phyloP scores from a whole-genome alignment of 2,329 filamentous ascomycete genomes.

The Diaporthe australafricana region DNA sequence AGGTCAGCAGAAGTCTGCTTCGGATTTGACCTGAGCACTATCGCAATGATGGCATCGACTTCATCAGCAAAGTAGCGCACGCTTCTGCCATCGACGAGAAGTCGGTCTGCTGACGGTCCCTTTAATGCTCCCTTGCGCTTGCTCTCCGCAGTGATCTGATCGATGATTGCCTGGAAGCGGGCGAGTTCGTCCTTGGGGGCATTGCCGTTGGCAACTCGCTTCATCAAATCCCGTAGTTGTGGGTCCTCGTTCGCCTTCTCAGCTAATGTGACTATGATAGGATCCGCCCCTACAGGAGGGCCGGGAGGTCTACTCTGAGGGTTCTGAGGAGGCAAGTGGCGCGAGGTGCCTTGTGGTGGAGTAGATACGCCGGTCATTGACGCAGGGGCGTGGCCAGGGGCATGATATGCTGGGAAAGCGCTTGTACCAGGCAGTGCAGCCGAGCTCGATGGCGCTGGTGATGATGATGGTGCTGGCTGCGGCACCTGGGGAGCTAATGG shows the following conservation, averaged over 20 bases:
- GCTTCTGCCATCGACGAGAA: constrained; percentile 66
- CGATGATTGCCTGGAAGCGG: constrained; percentile 84
- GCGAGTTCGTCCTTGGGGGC: constrained; percentile 78
- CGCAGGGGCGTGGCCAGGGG: constrained; percentile 36
- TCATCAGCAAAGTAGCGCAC: constrained; percentile 71
- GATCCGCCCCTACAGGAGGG: constrained; percentile 62
- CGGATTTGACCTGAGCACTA: constrained; percentile 69
- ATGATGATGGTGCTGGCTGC: constrained; percentile 46
- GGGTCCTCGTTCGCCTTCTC: constrained; percentile 80
- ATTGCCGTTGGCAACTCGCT: constrained; percentile 81
- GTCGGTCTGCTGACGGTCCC: constrained; percentile 65
- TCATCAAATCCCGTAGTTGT: constrained; percentile 82
- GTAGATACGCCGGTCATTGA: constrained; percentile 34
- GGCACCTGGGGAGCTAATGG: constrained; percentile 34
- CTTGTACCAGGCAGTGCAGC: constrained; percentile 31
- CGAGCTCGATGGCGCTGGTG: constrained; percentile 46
- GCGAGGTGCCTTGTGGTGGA: constrained; percentile 23
- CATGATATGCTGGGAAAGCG: constrained; percentile 42
- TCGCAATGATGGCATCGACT: constrained; percentile 67
- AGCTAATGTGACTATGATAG: constrained; percentile 83
- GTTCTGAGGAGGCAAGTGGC: constrained; percentile 12
- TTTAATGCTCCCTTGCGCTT: constrained; percentile 62
- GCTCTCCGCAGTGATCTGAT: constrained; percentile 76
- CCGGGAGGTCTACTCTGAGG: constrained; percentile 41
- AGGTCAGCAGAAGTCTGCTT: constrained; percentile 65